Conservation (phyloP, 2,329 filamentous ascomycete species). For the Dactylellina drechsleri region DNA sequence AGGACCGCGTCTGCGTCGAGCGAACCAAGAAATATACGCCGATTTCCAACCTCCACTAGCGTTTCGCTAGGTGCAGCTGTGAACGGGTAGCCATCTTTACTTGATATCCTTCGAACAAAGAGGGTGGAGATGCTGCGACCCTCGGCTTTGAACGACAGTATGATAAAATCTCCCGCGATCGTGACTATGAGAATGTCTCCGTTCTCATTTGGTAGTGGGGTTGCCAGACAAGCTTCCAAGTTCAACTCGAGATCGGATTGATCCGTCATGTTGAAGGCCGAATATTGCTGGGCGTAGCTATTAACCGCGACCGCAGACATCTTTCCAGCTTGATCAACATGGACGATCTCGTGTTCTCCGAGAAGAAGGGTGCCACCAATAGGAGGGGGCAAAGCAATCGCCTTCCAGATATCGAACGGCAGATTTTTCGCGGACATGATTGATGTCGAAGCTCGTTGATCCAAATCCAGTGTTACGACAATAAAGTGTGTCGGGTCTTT, state of each 20-base stretch:
- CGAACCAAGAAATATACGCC: constrained; percentile 83
- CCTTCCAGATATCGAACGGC: constrained; percentile 84
- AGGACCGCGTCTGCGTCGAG: constrained; percentile 83
- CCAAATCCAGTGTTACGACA: constrained; percentile 92
- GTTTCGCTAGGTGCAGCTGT: constrained; percentile 73
- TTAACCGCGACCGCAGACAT: constrained; percentile 93
- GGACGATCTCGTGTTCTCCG: constrained; percentile 89
- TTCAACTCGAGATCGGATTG: constrained; percentile 82
- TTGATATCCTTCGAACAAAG: constrained; percentile 73
- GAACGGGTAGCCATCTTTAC: constrained; percentile 71
- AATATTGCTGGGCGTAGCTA: constrained; percentile 82
- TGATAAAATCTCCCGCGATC: constrained; percentile 76
- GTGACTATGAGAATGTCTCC: constrained; percentile 88
- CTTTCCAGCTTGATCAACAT: constrained; percentile 95
- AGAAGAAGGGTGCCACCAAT: constrained; percentile 88
- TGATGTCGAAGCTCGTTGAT: constrained; percentile 91
- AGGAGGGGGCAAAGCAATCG: constrained; percentile 83
- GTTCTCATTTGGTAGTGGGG: constrained; percentile 77
- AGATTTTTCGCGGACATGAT: constrained; percentile 86
- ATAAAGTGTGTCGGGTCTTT: constrained; percentile 90
- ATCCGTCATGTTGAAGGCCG: constrained; percentile 81
- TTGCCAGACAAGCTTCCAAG: constrained; percentile 82
- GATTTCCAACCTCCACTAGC: constrained; percentile 73
- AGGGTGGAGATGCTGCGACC: constrained; percentile 91
- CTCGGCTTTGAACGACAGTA: constrained; percentile 85